Evolutionary conservation across 2,329 filamentous ascomycete species (phyloP).

Genomic region (Epichloe scottii): DNA sequence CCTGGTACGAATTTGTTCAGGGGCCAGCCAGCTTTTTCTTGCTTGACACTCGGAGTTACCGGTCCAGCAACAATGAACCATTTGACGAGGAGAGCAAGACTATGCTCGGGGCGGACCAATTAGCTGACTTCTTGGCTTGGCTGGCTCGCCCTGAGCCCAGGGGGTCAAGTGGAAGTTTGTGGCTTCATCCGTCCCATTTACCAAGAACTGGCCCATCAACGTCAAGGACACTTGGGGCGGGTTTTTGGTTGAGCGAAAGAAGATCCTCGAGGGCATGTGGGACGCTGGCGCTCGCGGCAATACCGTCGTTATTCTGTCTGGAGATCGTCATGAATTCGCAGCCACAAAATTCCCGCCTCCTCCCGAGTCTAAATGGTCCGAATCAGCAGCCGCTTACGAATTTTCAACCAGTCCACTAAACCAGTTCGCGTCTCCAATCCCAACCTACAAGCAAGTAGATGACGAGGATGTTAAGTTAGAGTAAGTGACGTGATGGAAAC

Average conservation of each 20-base stretch:
- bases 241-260: conserved; percentile 67
- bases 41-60: conserved; percentile 80
- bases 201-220: conserved; percentile 92
- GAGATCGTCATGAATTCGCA: conserved; percentile 94
- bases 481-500: conserved; percentile 34
- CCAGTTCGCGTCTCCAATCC: conserved; percentile 83
- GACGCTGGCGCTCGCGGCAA: conserved; percentile 61
- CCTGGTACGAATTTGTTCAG: conserved; percentile 81
- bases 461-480: conserved; percentile 73
- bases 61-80: conserved; percentile 52
- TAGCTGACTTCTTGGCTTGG: conserved; percentile 68
- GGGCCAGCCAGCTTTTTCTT: conserved; percentile 92
- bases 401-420: conserved; percentile 85
- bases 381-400: conserved; percentile 62
- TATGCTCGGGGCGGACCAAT: conserved; percentile 74
- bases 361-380: conserved; percentile 46
- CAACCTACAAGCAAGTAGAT: conserved; percentile 72
- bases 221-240: conserved; percentile 88
- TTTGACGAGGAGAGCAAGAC: conserved; percentile 57
- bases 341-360: conserved; percentile 68
- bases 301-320: conserved; percentile 73
- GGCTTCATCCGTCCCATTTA: conserved; percentile 83
- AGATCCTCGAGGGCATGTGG: conserved; percentile 86
- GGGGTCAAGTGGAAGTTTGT: conserved; percentile 91
- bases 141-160: conserved; percentile 56